phyloP scores from a whole-genome alignment of 208 protist species.

The Leishmania gerbilli region DNA sequence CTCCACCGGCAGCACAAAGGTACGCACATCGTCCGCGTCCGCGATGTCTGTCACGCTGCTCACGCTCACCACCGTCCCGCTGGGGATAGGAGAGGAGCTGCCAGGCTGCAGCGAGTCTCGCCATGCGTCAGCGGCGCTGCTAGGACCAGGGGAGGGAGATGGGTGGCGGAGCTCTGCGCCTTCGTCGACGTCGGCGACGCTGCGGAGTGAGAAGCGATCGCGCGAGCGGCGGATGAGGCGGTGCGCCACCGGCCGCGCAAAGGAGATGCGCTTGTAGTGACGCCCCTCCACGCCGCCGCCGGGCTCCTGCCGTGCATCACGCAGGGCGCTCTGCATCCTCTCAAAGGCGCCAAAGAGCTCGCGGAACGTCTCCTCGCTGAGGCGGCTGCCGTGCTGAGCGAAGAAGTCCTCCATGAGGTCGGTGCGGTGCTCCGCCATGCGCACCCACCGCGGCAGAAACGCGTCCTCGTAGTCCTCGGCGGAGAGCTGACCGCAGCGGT shows the following conservation, averaged over 20 bases:
- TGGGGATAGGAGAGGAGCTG: constrained; percentile 1
- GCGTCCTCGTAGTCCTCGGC: constrained; percentile 19
- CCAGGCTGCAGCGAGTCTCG: constrained; percentile 15
- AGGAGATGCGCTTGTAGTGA: constrained; percentile 39
- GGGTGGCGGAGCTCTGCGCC: constrained; percentile 16
- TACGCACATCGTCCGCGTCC: background rate
- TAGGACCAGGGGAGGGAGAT: constrained; percentile 10
- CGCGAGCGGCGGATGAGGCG: constrained; percentile 42
- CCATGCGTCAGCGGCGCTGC: background rate
- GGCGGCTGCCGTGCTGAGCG: constrained; percentile 16
- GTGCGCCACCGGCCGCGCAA: constrained; percentile 42
- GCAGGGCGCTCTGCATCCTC: constrained; percentile 37
- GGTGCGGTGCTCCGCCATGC: constrained; percentile 25
- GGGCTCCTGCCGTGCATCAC: constrained; percentile 41
- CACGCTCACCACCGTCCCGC: background rate
- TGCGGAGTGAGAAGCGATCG: constrained; percentile 45
- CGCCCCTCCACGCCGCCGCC: background rate
- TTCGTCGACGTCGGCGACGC: constrained; percentile 31
- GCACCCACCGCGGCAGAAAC: constrained; percentile 40
- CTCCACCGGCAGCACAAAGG: constrained; percentile 21
- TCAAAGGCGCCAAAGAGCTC: constrained; percentile 32
- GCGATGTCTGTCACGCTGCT: background rate
- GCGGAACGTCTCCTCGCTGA: constrained; percentile 24
- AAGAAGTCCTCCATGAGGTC: constrained; percentile 39
- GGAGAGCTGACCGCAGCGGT: constrained; percentile 42